Evolutionary conservation across 106 monocot genomes (phyloP).

Genomic region (Narthecium ossifragum): DNA sequence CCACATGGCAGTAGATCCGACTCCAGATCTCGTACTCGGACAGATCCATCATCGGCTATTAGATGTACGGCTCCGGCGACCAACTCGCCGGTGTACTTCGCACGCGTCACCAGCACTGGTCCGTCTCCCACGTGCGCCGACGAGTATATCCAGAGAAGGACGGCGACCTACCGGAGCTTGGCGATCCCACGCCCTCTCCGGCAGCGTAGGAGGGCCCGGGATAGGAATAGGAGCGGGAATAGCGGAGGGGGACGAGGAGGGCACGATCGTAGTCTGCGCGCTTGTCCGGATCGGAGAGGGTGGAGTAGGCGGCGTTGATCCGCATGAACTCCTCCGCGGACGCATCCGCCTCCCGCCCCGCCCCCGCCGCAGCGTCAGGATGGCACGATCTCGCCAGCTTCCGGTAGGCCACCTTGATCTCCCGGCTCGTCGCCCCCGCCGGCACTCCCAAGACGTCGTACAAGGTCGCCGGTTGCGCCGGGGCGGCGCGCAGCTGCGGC

Average conservation of each 20-base stretch:
- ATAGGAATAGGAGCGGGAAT: no score
- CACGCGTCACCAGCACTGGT: constrained; percentile 25
- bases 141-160: neutral
- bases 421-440: constrained; percentile 19
- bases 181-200: neutral
- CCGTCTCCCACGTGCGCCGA: constrained; percentile 22
- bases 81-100: no score
- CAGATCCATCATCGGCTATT: no score
- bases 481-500: neutral
- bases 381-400: constrained; percentile 37
- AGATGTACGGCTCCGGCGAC: no score
- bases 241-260: neutral
- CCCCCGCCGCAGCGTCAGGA: constrained; percentile 14
- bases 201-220: neutral
- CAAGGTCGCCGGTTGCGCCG: constrained; percentile 1
- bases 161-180: neutral
- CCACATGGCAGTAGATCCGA: no score
- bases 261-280: constrained; percentile 21
- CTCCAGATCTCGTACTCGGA: no score
- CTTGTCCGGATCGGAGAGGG: constrained; percentile 22
- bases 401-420: constrained; percentile 60
- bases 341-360: neutral
- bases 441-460: constrained; percentile 31
- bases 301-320: constrained; percentile 25
- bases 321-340: constrained; percentile 21